Percentiles rank a stretch among this genome's conserved stretches.
phyloP scores from a whole-genome alignment of 129 eudicot species.

The Calendula officinalis region DNA sequence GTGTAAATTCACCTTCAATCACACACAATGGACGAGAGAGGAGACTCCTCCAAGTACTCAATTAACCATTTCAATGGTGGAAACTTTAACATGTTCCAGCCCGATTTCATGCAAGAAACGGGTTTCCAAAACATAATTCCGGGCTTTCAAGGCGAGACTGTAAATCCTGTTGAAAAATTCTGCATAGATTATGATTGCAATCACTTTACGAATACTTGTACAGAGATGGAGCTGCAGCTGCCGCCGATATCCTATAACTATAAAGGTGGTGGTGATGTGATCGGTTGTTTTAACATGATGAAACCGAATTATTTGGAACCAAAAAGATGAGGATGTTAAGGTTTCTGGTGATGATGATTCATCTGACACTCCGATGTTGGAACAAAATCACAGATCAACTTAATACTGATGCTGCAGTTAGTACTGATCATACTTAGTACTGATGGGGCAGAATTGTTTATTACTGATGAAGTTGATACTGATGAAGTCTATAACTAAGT shows the following conservation, averaged over 20 bases:
- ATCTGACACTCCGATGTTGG: slow-evolving; percentile 33
- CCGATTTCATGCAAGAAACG: slow-evolving; percentile 45
- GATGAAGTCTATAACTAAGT: no score
- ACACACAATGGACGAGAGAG: not conserved
- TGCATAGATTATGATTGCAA: slow-evolving; percentile 34
- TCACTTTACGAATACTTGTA: slow-evolving; percentile 27
- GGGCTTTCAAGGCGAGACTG: slow-evolving; percentile 39
- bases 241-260: not conserved
- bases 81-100: slow-evolving; percentile 25
- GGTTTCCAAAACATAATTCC: slow-evolving; percentile 53
- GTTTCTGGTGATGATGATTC: slow-evolving; percentile 42
- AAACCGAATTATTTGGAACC: slow-evolving; percentile 22
- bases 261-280: not conserved
- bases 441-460: no score
- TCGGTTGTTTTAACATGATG: slow-evolving; percentile 13
- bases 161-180: slow-evolving; percentile 27
- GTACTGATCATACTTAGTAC: no score
- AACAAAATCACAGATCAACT: no score
- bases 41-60: not conserved
- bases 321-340: slow-evolving; percentile 15
- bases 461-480: no score
- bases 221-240: slow-evolving; percentile 15
- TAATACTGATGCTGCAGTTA: no score
- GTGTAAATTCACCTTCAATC: not conserved
- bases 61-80: slow-evolving; percentile 16